Base-by-base conservation (phyloP, 345 rosid species). In the Geranium rotundifolium region DNA sequence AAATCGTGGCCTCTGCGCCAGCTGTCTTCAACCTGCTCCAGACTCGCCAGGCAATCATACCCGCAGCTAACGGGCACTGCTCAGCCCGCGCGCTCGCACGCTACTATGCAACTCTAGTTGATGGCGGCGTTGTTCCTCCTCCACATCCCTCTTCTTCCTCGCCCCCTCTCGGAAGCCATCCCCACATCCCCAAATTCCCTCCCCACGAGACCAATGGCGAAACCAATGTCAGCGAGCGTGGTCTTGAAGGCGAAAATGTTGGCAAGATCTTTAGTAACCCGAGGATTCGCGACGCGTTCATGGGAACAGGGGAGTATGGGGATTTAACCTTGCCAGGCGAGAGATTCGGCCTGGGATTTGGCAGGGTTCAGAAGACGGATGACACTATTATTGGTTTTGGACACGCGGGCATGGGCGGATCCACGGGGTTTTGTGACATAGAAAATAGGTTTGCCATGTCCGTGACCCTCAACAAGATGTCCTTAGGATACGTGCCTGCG, bases 71-170 rank as follows among this genome's bases (percentile, higher is more conserved):
- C 46, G 90, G 88, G 60, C 99, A 93, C 76, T 84, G 85, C 82
- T 93, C 97, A 27, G 97, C 97, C 54, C 91, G 97, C 71, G 98
- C 98, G 52, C 91, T 93, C 76, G 95, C 99, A 17, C 90, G 97
- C 29, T 93, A 90, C 78, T 93, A 93, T 80, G 99, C 99, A 67
- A 72, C 97, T 58, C 77, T 90, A 34, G 97, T 65, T 54, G 86
- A 88, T 69, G 83, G 87, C 18, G 99, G 99, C 60, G 57, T 75
- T 56, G 79, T 83, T 54, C 95, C 96, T 49, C 89, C 84, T 1
- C 85, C 80, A 17, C 97, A 93, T 83, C 82, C 97, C 57, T 74
- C 81, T 61, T 61, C 63, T 23, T 85, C 90, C 61, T 73, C 69
- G 69, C 99, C 97, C 63, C 81, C 72, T 23, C 97, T 93, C 57